phyloP scores from a whole-genome alignment of 345 rosid species.

The Pistacia atlantica region DNA sequence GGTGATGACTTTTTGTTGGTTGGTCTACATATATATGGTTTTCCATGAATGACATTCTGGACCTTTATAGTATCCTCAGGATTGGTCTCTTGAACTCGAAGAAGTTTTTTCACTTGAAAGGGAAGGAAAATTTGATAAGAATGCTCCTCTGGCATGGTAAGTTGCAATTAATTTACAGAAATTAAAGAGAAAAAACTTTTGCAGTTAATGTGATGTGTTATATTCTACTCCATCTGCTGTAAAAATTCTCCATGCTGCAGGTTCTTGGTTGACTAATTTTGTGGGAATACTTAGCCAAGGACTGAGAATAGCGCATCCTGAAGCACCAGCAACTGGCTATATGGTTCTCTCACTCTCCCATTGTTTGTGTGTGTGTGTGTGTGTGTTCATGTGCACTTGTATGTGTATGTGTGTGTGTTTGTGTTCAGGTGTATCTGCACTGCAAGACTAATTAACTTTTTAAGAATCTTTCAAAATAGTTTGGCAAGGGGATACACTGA shows the following conservation, averaged over 20 bases:
- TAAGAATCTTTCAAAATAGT: conserved; percentile 47
- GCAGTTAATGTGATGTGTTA: background rate
- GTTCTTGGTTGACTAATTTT: conserved; percentile 91
- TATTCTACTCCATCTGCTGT: background rate
- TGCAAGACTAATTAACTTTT: conserved; percentile 18
- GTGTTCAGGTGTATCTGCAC: background rate
- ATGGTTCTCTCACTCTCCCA: conserved; percentile 60
- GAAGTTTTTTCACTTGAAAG: conserved; percentile 91
- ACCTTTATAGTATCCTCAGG: conserved; percentile 43
- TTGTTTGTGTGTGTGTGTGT: too few relatives aligned
- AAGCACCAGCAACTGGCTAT: conserved; percentile 99
- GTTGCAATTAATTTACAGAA: conserved; percentile 17
- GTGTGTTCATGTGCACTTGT: too few relatives aligned
- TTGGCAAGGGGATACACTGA: conserved; percentile 89
- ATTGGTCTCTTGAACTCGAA: conserved; percentile 91
- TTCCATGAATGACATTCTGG: background rate
- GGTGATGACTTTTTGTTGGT: background rate
- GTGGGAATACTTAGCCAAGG: conserved; percentile 98
- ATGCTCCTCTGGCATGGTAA: conserved; percentile 97
- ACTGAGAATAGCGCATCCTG: conserved; percentile 96
- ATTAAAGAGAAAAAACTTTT: background rate
- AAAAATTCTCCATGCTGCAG: conserved; percentile 38
- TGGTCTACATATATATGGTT: background rate
- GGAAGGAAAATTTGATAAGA: conserved; percentile 84
- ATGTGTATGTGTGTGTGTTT: background rate